Base-by-base conservation (phyloP, 2,329 filamentous ascomycete species). In the Pseudogymnoascus sp. region DNA sequence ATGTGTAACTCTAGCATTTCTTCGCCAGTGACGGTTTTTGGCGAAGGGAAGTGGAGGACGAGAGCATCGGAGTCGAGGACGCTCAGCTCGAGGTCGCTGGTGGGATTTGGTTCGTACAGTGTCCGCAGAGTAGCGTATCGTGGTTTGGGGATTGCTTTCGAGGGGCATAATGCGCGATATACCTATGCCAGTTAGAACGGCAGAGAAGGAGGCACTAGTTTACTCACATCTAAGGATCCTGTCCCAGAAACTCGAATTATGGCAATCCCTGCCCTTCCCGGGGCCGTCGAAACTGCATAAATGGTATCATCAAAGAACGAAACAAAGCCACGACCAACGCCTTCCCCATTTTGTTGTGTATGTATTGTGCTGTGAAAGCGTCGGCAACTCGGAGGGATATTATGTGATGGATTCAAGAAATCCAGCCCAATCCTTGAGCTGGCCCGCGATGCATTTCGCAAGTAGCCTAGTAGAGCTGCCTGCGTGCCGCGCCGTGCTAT, bases 1-100 rank as follows among this genome's bases (percentile, higher is more conserved):
- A 97, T 83, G 71, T 99, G 95, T 4, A 99, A 77, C 74, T 99
- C 95, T 1, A 99, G 82, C 1, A 97, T 81, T 72, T 97, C 91
- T 73, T 97, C 93, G 31, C 95, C 95, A 0, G 95, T 99, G 8
- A 91, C 91, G 0, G 92, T 96, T 60, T 84, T 83, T 0, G 93
- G 93, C 0, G 79, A 81, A 0, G 91, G 89, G 68, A 97, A 96
- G 76, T 89, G 90, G 28, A 97, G 82, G 1, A 96, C 80, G 11
- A 97, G 76, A 0, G 95, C 90, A 61, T 87, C 84, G 0, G 91
- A 84, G 72, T 99, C 95, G 23, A 91, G 81, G 15, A 88, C 73
- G 50, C 67, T 65, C 11, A 76, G 76, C 3, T 79, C 75, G 4
- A 74, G 71, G 10, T 66, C 60, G 5, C 71, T 75, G 1, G 75